Evolutionary conservation across 73 alveolate species (phyloP), one percentile per base, ranked within the genome.

Genomic region (Paramecium tetraurelia): DNA sequence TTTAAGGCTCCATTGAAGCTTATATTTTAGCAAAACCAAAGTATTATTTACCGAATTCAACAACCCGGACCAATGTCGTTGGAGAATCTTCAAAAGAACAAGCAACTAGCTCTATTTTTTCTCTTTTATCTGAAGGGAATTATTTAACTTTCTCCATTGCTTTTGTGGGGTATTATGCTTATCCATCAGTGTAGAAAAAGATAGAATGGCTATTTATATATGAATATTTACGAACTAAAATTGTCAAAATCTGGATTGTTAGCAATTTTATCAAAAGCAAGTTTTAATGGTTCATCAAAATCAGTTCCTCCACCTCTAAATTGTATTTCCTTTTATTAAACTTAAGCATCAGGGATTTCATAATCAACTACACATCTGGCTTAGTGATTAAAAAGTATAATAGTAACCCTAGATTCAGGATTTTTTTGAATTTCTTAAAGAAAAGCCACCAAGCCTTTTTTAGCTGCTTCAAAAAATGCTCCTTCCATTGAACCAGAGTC

Each of bases 401-500:
- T 27, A 12, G 84, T 63, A 2, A 63, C 46, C 21, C 84, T 63
- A 11, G 44, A 27, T 12, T 63, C 10, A 27, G 84, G 29, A 63
- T 63, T 63, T 11, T 63, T 20, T 16, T 12, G 16, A 5, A 63
- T 63, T 27, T 63, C 84, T 9, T 63, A 8, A 11, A 63, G 21
- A 63, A 63, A 63, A 3, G 50, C 44, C 4, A 63, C 29, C 12
- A 63, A 31, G 2, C 84, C 50, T 5, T 29, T 2, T 27, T 27
- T 63, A 11, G 84, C 84, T 1, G 84, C 27, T 7, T 63, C 0
- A 63, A 63, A 63, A 22, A 5, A 5, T 1, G 10, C 3, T 31
- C 84, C 84, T 9, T 63, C 16, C 84, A 63, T 63, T 63, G 84
- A 63, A 5, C 84, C 84, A 7, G 84, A 63, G 9, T 63, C 69